Percentiles rank a stretch among this genome's conserved stretches.
phyloP scores from a whole-genome alignment of 768 basidiomycete species.

The Tephrocybe sp. region DNA sequence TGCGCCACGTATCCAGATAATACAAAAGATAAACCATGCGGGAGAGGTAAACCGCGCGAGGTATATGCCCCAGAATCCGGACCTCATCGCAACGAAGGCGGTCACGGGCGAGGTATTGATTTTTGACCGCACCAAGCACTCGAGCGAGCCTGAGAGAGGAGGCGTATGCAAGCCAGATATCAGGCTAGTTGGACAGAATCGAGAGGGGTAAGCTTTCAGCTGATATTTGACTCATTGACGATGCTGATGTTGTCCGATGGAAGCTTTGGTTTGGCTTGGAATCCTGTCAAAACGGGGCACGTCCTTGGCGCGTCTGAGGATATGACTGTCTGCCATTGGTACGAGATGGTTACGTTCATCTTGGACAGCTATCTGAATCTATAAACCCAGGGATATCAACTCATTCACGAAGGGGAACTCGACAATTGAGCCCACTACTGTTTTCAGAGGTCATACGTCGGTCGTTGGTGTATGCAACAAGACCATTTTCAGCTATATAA shows the following conservation, averaged over 20 bases:
- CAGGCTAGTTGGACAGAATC: constrained; percentile 82
- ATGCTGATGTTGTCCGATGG: constrained; percentile 10
- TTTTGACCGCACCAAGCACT: constrained; percentile 98
- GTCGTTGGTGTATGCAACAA: constrained; percentile 78
- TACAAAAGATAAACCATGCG: constrained; percentile 91
- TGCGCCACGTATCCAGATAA: constrained; percentile 85
- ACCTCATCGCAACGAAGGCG: constrained; percentile 94
- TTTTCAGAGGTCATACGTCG: constrained; percentile 87
- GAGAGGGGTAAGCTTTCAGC: constrained; percentile 85
- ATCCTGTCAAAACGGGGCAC: constrained; percentile 77
- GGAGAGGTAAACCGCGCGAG: constrained; percentile 97
- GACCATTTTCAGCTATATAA: not conserved
- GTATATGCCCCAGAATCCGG: constrained; percentile 99
- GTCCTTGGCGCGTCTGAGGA: constrained; percentile 94
- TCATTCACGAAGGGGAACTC: constrained; percentile 79
- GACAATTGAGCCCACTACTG: constrained; percentile 79
- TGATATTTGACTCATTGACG: not conserved
- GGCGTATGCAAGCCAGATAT: constrained; percentile 91
- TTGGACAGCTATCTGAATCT: constrained; percentile 5
- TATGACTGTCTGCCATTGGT: constrained; percentile 95
- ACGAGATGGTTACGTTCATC: constrained; percentile 21
- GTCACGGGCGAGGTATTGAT: constrained; percentile 87
- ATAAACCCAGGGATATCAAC: constrained; percentile 77
- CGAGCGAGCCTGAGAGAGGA: constrained; percentile 86
- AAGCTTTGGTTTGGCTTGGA: constrained; percentile 96